Evolutionary conservation across 495 filamentous ascomycete genomes (phyloP), one percentile per base, ranked within the genome.

Genomic region (Aspergillus wentii): DNA sequence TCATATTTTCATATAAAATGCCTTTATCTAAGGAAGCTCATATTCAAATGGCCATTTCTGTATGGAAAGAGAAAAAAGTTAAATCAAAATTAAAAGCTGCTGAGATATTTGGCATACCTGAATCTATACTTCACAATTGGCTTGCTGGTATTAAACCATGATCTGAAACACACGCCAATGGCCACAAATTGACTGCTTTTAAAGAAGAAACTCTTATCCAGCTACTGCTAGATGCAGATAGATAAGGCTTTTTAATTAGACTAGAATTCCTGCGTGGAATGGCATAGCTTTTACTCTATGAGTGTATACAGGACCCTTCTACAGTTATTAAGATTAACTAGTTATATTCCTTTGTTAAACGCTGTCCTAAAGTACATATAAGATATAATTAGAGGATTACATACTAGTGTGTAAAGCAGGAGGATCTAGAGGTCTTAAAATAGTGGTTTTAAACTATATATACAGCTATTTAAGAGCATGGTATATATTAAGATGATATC

Each of bases 361-460:
- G 28, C 7, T 28, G 38, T 35, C 19, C 33, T 25, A 13, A 22
- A 17, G 26, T 44, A 6, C 14, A 17, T 31, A 38, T 20, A 32
- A 17, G 17, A 16, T 44, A 38, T 37, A 44, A 29, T 30, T 13
- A 18, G 27, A 19, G 23, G 18, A 35, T 35, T 13, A 28, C 19
- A 8, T 42, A 42, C 19, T 17, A 42, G 17, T 23, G 18, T 8
- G 30, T 25, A n/a, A n/a, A n/a, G n/a, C n/a, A n/a, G n/a, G n/a
- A n/a, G 22, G 22, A 25, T 11, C 22, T 11, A 25, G 11, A 25
- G 11, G 22, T 25, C 40, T 18, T 28, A 48, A 25, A 17, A 11
- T 43, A 19, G 40, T 48, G 25, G 26, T 49, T 49, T 36, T 30
- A 46, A 6, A 36, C 15, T 28, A 17, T 46, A 36, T 14, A 41